Evolutionary conservation across 352 stramenopile genomes (phyloP), one percentile per base, ranked within the genome.

Genomic region (Aphanomyces invadans): DNA sequence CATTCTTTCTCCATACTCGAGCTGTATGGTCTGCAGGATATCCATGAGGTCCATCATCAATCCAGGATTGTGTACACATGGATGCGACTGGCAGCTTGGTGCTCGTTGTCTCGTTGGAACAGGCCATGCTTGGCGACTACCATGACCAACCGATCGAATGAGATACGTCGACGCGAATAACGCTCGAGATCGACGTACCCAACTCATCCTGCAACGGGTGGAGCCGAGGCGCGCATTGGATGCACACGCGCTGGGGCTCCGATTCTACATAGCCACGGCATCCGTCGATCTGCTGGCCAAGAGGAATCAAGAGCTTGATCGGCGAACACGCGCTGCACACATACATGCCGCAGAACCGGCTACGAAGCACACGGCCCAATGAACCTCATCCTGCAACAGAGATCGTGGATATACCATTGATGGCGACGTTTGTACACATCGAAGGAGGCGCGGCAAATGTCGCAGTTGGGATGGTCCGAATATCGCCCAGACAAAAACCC

Each of bases 401-500:
- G 15, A 42, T 25, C 33, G 25, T 45, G 10, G 2, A 36, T 60
- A 36, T 62, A 86, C 78, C 80, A 89, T 49, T 86, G 81, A 36
- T 89, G 81, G 21, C 81, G 78, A 12, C 72, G 76, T 53, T 83
- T 81, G 25, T 76, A 77, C 45, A 89, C 70, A 39, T 89, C 81
- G 38, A 89, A 89, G 11, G 36, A 38, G n/a, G 79, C 54, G n/a
- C 52, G 59, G 71, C 81, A 89, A 32, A 88, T 71, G 49, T 88
- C 79, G 73, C 79, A 88, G 55, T 82, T 84, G 2, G 81, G 81
- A 44, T 89, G 79, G 59, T 86, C 74, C 7, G 73, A 68, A 67
- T 89, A 89, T 15, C 79, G 79, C n/a, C 82, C 82, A 25, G 83
- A 86, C 12, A 89, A 36, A 0, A 89, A 60, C 1, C 80, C 80